Base-by-base conservation (phyloP, 495 filamentous ascomycete genomes). In the Parathielavia hyrcaniae region DNA sequence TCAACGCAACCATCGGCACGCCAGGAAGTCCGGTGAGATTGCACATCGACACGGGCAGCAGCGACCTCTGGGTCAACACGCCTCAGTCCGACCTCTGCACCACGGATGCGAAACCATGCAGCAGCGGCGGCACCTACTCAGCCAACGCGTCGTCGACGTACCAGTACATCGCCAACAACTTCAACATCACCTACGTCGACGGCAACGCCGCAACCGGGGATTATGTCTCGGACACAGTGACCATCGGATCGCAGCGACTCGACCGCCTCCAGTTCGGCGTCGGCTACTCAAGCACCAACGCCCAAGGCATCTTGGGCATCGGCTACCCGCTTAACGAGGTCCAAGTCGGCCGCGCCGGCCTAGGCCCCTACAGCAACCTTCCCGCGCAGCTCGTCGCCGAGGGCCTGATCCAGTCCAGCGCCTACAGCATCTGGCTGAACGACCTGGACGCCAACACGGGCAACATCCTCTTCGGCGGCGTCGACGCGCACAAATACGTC, bases 111-210 rank as follows among this genome's bases (percentile, higher is more conserved):
- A 61, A 78, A 13, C 78, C 80, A 11, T 92, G 88, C 63, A 57
- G 63, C 12, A 67, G 61, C 20, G 79, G 81, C 12, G 88, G 88
- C 14, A 84, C 86, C 10, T 93, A 89, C 68, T 63, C 81, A 50
- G 77, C 87, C n/a, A 88, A 87, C 64, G 69, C 73, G 0, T 96
- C 91, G 3, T 87, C 86, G n/a, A 87, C 92, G 0, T 95, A 91
- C 71, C 64, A 81, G 53, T 91, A 83, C 66, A 71, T 96, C 40
- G 83, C 82, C 35, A 83, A 78, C 61, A 80, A 87, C 61, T 98
- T 98, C 75, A 88, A 92, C 64, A 97, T 98, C 57, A 83, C 83
- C 10, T 98, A 98, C 67, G 88, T 89, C 26, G 93, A 97, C 70
- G 87, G 87, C 45, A 86, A 88, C 1, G 87, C 83, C 38, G 89